Percentiles rank a stretch among this genome's conserved stretches.
These are phyloP conservation scores for Rosellinia necatrix DNA, from an alignment of 2,329 filamentous ascomycete genomes.

Conservation along the genomic window DNA sequence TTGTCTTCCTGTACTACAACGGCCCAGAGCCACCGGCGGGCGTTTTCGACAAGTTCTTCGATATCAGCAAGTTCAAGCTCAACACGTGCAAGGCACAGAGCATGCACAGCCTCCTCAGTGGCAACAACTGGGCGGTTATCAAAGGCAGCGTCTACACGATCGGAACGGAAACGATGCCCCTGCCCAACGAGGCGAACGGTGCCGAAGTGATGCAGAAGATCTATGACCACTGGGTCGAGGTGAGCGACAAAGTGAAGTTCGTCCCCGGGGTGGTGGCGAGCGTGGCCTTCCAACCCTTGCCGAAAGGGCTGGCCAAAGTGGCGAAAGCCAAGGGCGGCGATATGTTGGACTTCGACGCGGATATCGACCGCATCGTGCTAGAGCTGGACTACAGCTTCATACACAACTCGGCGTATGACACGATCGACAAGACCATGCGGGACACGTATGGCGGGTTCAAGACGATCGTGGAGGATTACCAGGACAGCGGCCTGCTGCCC, in stretches of 20 bases:
- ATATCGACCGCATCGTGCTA: constrained; percentile 47
- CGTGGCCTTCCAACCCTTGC: constrained; percentile 47
- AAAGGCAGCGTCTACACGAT: constrained; percentile 45
- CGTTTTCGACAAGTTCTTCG: constrained; percentile 61
- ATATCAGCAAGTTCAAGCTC: constrained; percentile 45
- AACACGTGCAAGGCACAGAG: constrained; percentile 53
- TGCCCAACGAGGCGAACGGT: constrained; percentile 38
- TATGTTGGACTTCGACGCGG: constrained; percentile 46
- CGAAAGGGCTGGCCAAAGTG: constrained; percentile 41
- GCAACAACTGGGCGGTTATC: constrained; percentile 48
- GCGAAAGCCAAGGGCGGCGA: constrained; percentile 44
- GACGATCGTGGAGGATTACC: constrained; percentile 38
- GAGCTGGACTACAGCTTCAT: constrained; percentile 50
- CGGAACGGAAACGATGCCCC: constrained; percentile 45
- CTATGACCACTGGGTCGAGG: constrained; percentile 43
- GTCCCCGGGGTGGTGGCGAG: constrained; percentile 40
- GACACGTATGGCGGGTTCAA: constrained; percentile 43
- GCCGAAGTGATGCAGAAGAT: constrained; percentile 39
- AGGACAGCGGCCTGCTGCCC: constrained; percentile 42
- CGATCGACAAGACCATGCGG: constrained; percentile 44
- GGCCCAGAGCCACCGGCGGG: constrained; percentile 55
- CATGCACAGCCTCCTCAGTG: constrained; percentile 51
- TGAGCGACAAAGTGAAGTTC: constrained; percentile 32
- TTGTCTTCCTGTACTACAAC: constrained; percentile 68
- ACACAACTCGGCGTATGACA: constrained; percentile 35